Conservation (phyloP, 1,284 basidiomycete genomes). For the Rhodotorula mucilaginosa region DNA sequence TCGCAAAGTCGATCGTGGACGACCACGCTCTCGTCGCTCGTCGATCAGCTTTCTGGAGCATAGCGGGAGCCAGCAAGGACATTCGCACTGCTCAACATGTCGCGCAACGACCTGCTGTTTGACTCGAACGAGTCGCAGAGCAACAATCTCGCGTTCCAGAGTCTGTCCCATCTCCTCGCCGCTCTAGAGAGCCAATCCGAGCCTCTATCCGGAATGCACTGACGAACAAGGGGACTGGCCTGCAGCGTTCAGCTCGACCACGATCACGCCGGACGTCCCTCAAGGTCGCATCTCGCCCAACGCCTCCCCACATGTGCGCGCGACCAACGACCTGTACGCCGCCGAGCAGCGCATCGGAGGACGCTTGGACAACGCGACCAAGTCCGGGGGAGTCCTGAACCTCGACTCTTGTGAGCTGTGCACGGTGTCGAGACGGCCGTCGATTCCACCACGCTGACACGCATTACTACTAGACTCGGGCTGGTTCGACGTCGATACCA, state of each 20-base stretch:
- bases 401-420: slow-evolving; percentile 34
- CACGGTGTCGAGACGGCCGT: neutral
- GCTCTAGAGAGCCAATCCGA: no score
- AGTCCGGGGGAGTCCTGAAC: slow-evolving; percentile 36
- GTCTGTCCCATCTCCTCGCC: slow-evolving; percentile 2
- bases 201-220: no score
- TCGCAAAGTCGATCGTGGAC: no score
- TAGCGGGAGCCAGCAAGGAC: neutral
- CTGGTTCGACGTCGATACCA: slow-evolving; percentile 55
- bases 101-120: slow-evolving; percentile 24
- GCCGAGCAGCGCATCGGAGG: slow-evolving; percentile 23
- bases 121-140: slow-evolving; percentile 22
- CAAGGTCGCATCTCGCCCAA: slow-evolving; percentile 37
- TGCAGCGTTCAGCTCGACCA: slow-evolving; percentile 32
- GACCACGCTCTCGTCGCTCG: no score
- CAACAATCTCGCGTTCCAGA: slow-evolving; percentile 25
- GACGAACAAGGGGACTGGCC: neutral
- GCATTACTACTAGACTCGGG: slow-evolving; percentile 44
- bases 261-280: slow-evolving; percentile 34
- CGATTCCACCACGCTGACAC: neutral
- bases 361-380: slow-evolving; percentile 33
- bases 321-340: slow-evolving; percentile 25
- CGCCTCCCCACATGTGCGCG: slow-evolving; percentile 25
- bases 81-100: neutral
- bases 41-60: no score